Evolutionary conservation across 2,329 filamentous ascomycete genomes (phyloP).

Genomic region (Cordyceps farinosa): DNA sequence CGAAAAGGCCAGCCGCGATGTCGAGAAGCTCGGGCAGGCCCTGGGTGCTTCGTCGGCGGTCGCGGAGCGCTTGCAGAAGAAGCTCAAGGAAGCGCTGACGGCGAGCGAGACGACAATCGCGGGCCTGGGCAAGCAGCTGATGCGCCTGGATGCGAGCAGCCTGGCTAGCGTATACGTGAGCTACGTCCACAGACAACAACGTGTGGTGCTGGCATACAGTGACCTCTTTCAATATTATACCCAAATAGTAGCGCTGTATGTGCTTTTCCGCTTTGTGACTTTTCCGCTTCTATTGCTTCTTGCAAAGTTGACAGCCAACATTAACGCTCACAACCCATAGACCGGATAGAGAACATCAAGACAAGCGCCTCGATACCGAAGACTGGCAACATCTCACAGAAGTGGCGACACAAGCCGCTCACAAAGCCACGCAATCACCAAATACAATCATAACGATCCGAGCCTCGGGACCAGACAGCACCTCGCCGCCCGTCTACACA

Average conservation of each 20-base stretch:
- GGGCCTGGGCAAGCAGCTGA: conserved; percentile 5
- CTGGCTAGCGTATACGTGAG: neutral
- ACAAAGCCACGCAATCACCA: neutral
- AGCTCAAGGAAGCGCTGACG: neutral
- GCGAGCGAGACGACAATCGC: neutral
- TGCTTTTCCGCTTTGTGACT: neutral
- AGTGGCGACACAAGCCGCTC: neutral
- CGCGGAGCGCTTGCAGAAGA: conserved; percentile 4
- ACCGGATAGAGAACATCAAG: neutral
- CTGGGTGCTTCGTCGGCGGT: neutral
- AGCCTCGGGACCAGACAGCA: neutral
- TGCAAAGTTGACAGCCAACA: neutral
- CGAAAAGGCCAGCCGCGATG: conserved; percentile 2
- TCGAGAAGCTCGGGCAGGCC: neutral
- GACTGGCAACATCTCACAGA: conserved; percentile 4
- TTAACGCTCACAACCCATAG: neutral
- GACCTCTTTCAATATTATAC: conserved; percentile 7
- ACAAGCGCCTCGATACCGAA: neutral
- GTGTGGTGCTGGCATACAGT: neutral
- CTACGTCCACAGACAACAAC: conserved; percentile 1
- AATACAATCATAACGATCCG: neutral
- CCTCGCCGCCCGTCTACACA: neutral
- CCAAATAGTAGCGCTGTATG: neutral
- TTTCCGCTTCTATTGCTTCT: neutral
- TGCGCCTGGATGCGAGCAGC: neutral